These are phyloP conservation scores for Penicillium dipodomyicola DNA, from an alignment of 495 filamentous ascomycete genomes.

Conservation along the genomic window DNA sequence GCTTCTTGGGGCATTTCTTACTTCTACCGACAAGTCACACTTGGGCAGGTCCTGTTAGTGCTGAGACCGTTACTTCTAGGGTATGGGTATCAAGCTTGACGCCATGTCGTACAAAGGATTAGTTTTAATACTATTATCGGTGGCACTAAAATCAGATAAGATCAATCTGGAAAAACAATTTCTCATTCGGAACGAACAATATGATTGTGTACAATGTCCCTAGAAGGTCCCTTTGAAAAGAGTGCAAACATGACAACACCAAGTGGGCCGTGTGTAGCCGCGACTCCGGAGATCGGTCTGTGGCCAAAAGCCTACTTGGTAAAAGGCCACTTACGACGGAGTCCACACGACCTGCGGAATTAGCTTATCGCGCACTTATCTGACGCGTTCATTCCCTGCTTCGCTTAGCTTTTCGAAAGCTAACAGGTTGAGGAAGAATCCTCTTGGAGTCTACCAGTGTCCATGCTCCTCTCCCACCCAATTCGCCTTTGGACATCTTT, in stretches of 20 bases:
- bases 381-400: background rate
- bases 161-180: background rate
- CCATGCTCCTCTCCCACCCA: slow-evolving; percentile 44
- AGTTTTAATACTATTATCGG: background rate
- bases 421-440: background rate
- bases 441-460: slow-evolving; percentile 12
- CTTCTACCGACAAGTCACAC: no score
- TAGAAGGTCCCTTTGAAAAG: background rate
- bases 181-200: background rate
- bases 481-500: slow-evolving; percentile 38
- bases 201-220: background rate
- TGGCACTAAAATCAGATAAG: background rate
- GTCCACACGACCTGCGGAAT: slow-evolving; percentile 16
- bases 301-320: slow-evolving; percentile 4
- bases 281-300: slow-evolving; percentile 12
- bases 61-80: background rate
- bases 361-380: slow-evolving; percentile 18
- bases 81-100: background rate
- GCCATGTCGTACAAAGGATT: background rate
- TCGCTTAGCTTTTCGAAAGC: background rate
- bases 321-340: slow-evolving; percentile 9
- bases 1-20: no score
- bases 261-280: slow-evolving; percentile 19
- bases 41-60: no score
- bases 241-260: slow-evolving; percentile 20